Conservation (phyloP, 805 yeast species). For the Hanseniaspora singularis region DNA sequence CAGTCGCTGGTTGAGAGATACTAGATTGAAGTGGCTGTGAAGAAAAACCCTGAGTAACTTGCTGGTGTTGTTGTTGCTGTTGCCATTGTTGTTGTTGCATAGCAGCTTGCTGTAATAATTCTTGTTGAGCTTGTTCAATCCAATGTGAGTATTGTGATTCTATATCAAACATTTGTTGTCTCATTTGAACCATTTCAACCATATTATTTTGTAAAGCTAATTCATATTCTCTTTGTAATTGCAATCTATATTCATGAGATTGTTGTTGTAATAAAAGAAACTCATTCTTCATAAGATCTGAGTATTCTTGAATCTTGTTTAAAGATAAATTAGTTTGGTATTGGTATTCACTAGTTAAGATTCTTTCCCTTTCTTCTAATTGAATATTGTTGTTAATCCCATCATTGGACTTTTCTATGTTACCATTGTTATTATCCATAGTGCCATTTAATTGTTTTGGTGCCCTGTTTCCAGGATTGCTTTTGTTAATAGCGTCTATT, state of each 20-base stretch:
- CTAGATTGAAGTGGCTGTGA: conserved; percentile 6
- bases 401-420: conserved; percentile 11
- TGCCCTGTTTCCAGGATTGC: background rate
- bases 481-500: conserved; percentile 2
- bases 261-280: conserved; percentile 18
- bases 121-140: conserved; percentile 18
- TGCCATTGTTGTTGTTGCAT: conserved; percentile 17
- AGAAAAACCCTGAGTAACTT: background rate
- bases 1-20: conserved; percentile 15
- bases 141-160: conserved; percentile 13
- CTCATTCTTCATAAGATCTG: conserved; percentile 12
- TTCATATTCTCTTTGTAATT: conserved; percentile 17
- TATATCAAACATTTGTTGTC: conserved; percentile 15
- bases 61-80: conserved; percentile 14
- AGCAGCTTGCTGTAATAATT: conserved; percentile 18
- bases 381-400: conserved; percentile 4
- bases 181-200: conserved; percentile 13
- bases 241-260: conserved; percentile 22
- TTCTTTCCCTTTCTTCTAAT: conserved; percentile 1
- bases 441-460: conserved; percentile 20
- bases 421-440: conserved; percentile 18
- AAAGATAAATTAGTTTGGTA: conserved; percentile 19
- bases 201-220: conserved; percentile 13
- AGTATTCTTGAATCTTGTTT: conserved; percentile 19
- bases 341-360: conserved; percentile 20